Conservation (phyloP, 2,329 filamentous ascomycete genomes). For the Blastomyces parvus region DNA sequence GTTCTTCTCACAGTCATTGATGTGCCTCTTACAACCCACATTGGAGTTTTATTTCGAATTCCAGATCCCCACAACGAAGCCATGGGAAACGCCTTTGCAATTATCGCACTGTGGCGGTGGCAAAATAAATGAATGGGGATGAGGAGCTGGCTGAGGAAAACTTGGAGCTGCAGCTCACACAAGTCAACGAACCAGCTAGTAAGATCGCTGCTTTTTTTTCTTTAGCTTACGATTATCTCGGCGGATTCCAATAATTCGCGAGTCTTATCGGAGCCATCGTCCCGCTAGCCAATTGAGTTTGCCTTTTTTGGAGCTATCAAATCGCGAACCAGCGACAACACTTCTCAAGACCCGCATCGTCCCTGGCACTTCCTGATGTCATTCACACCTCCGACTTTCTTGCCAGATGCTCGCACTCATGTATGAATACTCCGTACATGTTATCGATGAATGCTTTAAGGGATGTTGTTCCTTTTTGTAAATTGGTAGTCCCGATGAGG, state of each 20-base stretch:
- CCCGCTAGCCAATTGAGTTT: background rate
- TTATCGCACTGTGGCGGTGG: background rate
- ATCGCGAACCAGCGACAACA: background rate
- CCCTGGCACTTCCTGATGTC: background rate
- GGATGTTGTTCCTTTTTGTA: background rate
- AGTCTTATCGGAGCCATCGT: background rate
- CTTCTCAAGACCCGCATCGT: background rate
- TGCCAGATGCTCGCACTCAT: background rate
- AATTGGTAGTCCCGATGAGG: background rate
- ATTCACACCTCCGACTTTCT: background rate
- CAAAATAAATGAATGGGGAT: background rate
- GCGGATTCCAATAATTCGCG: background rate
- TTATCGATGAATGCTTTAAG: background rate
- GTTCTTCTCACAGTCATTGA: background rate
- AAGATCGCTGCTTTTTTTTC: background rate
- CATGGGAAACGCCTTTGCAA: background rate
- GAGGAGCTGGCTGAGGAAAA: background rate
- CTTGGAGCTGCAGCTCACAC: background rate
- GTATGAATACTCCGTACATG: too few species aligned
- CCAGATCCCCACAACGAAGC: background rate
- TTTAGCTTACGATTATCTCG: background rate
- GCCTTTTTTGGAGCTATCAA: background rate
- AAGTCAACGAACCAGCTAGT: background rate
- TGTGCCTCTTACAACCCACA: background rate
- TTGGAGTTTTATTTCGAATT: background rate